Conservation (phyloP, 2,329 filamentous ascomycete species). For the Xylariales sp. region DNA sequence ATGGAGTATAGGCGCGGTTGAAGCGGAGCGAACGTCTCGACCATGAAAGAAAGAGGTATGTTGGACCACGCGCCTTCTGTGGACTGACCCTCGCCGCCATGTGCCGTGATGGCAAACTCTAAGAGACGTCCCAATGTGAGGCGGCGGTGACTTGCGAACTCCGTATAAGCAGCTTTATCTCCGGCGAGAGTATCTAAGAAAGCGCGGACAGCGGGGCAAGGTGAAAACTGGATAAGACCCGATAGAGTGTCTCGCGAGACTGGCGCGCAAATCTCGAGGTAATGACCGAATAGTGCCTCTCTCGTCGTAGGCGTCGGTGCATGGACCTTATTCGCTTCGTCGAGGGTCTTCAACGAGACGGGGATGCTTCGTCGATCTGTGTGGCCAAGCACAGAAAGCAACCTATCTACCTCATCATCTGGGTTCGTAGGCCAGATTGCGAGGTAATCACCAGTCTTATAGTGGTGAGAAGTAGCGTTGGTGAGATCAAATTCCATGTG, state of each 20-base stretch:
- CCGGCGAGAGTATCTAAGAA: slow-evolving; percentile 25
- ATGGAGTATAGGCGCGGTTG: slow-evolving; percentile 55
- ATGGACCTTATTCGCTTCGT: slow-evolving; percentile 10
- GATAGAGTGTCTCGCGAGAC: slow-evolving; percentile 33
- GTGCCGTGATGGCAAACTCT: slow-evolving; percentile 18
- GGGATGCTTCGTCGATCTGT: slow-evolving; percentile 19
- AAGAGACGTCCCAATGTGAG: slow-evolving; percentile 34
- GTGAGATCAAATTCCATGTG: slow-evolving; percentile 34
- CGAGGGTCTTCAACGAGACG: slow-evolving; percentile 17
- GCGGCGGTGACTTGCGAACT: slow-evolving; percentile 25
- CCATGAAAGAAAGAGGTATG: slow-evolving; percentile 47
- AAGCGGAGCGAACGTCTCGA: slow-evolving; percentile 53
- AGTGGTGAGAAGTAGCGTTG: slow-evolving; percentile 23
- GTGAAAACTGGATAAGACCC: slow-evolving; percentile 34
- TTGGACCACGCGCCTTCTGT: slow-evolving; percentile 26
- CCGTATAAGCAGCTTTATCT: slow-evolving; percentile 28
- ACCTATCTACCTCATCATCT: slow-evolving; percentile 25
- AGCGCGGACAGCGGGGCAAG: slow-evolving; percentile 24
- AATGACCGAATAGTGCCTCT: slow-evolving; percentile 32
- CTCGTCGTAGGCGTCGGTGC: slow-evolving; percentile 31
- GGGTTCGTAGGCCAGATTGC: slow-evolving; percentile 36
- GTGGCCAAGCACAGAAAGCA: slow-evolving; percentile 25
- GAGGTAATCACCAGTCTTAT: slow-evolving; percentile 37
- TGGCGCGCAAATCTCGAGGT: slow-evolving; percentile 40
- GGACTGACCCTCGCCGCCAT: no score